Evolutionary conservation across 345 rosid genomes (phyloP).

Genomic region (Nasturtium officinale): DNA sequence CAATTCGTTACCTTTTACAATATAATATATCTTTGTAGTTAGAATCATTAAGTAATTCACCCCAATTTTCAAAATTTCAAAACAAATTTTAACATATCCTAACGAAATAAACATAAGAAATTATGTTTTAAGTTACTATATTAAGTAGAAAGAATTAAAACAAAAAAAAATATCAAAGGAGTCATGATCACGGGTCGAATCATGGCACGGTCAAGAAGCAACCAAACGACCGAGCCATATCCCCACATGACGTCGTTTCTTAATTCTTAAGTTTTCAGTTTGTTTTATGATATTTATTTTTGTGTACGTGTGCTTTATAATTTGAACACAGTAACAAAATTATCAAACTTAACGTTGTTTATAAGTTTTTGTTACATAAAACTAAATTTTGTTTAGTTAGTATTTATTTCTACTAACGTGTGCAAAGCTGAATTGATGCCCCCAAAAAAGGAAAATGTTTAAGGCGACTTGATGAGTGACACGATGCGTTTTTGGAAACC

Average conservation of each 20-base stretch:
- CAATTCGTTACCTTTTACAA: background rate
- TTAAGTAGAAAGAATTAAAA: background rate
- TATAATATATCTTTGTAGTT: background rate
- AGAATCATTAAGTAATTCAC: background rate
- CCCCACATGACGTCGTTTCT: slow-evolving; percentile 36
- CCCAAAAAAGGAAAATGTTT: background rate
- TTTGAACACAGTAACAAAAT: background rate
- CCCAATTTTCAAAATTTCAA: background rate
- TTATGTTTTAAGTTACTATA: background rate
- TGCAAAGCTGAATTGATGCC: slow-evolving; percentile 4
- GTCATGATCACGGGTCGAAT: too few relatives aligned
- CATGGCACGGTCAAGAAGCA: too few relatives aligned
- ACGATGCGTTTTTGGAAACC: slow-evolving; percentile 17
- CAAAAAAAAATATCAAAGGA: too few relatives aligned
- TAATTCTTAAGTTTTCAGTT: slow-evolving; percentile 13
- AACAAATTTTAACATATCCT: background rate
- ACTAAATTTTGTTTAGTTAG: background rate
- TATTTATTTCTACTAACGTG: slow-evolving; percentile 5
- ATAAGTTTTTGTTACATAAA: background rate
- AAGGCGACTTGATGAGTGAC: slow-evolving; percentile 25
- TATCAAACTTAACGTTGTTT: background rate
- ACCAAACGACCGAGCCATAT: slow-evolving; percentile 35
- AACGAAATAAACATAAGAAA: background rate
- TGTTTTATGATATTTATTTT: background rate
- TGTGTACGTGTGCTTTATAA: slow-evolving; percentile 11